phyloP scores from a whole-genome alignment of 495 filamentous ascomycete species.

The Annulohypoxylon maeteangense region DNA sequence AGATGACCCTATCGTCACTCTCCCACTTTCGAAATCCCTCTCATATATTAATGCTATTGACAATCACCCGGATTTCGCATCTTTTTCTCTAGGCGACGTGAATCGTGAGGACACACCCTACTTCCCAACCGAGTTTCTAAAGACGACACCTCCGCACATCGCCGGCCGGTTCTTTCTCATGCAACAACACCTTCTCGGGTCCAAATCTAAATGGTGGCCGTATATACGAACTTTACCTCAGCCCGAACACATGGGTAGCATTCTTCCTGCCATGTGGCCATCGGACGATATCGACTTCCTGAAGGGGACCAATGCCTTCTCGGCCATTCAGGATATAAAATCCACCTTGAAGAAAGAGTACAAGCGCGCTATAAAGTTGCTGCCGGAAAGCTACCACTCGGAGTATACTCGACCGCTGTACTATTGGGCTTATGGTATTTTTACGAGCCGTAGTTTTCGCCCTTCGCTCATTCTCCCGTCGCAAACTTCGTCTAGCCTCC shows the following conservation, averaged over 20 bases:
- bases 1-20: constrained; percentile 51
- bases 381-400: constrained; percentile 49
- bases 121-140: constrained; percentile 55
- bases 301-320: constrained; percentile 60
- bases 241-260: constrained; percentile 52
- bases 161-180: constrained; percentile 61
- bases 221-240: constrained; percentile 64
- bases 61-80: constrained; percentile 41
- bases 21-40: constrained; percentile 53
- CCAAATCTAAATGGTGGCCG: constrained; percentile 61
- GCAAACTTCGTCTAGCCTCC: constrained; percentile 26
- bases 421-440: constrained; percentile 66
- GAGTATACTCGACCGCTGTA: constrained; percentile 59
- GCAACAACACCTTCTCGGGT: constrained; percentile 57
- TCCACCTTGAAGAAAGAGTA: constrained; percentile 55
- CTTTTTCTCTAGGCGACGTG: constrained; percentile 7
- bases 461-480: constrained; percentile 57
- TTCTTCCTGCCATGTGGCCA: constrained; percentile 58
- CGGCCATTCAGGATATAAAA: constrained; percentile 58
- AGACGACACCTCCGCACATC: constrained; percentile 54
- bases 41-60: constrained; percentile 59
- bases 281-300: constrained; percentile 59
- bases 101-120: background rate
- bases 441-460: constrained; percentile 64
- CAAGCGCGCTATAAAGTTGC: constrained; percentile 53